Percentiles rank a stretch among this genome's conserved stretches.
Conservation (phyloP, 2,329 filamentous ascomycete species). For the Sordariomycetes sp. region DNA sequence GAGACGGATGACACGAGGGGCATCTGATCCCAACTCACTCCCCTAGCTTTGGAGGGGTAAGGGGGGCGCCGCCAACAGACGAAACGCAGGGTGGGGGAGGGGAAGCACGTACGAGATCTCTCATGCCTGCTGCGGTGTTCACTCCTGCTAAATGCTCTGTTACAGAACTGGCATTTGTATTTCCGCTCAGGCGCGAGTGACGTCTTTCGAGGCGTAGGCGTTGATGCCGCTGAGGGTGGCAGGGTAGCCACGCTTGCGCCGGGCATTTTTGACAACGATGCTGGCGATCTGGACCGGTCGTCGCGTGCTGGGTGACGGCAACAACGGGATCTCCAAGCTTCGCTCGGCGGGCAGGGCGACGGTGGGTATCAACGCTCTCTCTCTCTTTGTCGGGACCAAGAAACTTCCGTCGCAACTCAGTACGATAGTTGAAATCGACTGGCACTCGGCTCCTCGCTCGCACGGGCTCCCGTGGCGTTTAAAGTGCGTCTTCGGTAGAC, state of each 20-base stretch:
- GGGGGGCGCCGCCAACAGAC: neutral
- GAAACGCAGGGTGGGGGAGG: conserved; percentile 1
- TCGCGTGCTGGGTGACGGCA: neutral
- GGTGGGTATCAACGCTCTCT: neutral
- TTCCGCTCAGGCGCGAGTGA: conserved; percentile 83
- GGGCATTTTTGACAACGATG: conserved; percentile 48
- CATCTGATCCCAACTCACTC: neutral
- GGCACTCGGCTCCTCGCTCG: conserved; percentile 36
- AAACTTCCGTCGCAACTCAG: conserved; percentile 17
- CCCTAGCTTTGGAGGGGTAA: too few relatives aligned
- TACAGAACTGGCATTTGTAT: conserved; percentile 99
- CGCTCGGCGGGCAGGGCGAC: neutral
- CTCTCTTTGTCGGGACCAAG: conserved; percentile 2
- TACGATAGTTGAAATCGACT: conserved; percentile 51
- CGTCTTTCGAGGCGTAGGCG: conserved; percentile 65
- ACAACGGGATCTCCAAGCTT: conserved; percentile 1
- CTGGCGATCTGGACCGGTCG: conserved; percentile 7
- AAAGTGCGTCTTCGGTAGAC: conserved; percentile 56
- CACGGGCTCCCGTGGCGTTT: conserved; percentile 58
- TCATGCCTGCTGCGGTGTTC: conserved; percentile 97
- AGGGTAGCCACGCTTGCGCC: conserved; percentile 57
- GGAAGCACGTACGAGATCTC: conserved; percentile 75
- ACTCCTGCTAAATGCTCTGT: conserved; percentile 91
- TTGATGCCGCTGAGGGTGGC: conserved; percentile 54
- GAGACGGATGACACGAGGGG: neutral